Conservation (phyloP, 2,329 filamentous ascomycete species). For the Chaetomiaceae sp. region DNA sequence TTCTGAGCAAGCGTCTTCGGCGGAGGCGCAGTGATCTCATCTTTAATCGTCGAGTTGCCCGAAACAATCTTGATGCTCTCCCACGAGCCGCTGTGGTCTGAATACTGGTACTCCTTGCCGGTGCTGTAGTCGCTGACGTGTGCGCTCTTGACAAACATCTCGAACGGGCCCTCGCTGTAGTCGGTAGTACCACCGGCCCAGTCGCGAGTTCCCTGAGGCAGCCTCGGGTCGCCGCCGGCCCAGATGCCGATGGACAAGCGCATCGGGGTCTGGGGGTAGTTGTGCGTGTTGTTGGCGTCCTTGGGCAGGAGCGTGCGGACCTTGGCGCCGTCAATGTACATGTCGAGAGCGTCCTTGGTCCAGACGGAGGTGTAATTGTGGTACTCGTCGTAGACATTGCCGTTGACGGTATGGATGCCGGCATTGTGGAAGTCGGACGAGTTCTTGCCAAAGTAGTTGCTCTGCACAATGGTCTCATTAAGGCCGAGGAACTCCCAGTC, state of each 20-base stretch:
- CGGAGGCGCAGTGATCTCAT: constrained; percentile 37
- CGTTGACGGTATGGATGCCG: constrained; percentile 48
- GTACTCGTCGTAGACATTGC: constrained; percentile 52
- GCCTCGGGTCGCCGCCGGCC: constrained; percentile 52
- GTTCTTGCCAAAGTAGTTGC: constrained; percentile 78
- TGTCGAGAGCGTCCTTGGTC: constrained; percentile 61
- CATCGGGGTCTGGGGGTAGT: constrained; percentile 74
- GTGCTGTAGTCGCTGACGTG: constrained; percentile 52
- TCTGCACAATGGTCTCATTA: constrained; percentile 56
- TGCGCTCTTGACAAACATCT: constrained; percentile 64
- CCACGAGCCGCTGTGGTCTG: constrained; percentile 55
- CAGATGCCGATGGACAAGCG: constrained; percentile 61
- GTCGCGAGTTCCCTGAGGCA: constrained; percentile 52
- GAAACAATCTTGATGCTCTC: constrained; percentile 54
- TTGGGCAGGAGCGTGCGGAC: constrained; percentile 57
- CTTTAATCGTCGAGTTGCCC: constrained; percentile 51
- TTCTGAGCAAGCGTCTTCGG: constrained; percentile 43
- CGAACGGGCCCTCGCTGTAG: constrained; percentile 60
- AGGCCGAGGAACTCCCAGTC: constrained; percentile 79
- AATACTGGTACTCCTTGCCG: constrained; percentile 60
- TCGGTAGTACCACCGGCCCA: constrained; percentile 68
- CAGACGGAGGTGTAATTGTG: constrained; percentile 75
- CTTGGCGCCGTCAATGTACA: constrained; percentile 61
- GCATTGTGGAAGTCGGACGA: constrained; percentile 57
- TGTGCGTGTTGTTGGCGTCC: constrained; percentile 55